Conservation (phyloP, 176 grass and related monocot species). For the Musa beccarii region DNA sequence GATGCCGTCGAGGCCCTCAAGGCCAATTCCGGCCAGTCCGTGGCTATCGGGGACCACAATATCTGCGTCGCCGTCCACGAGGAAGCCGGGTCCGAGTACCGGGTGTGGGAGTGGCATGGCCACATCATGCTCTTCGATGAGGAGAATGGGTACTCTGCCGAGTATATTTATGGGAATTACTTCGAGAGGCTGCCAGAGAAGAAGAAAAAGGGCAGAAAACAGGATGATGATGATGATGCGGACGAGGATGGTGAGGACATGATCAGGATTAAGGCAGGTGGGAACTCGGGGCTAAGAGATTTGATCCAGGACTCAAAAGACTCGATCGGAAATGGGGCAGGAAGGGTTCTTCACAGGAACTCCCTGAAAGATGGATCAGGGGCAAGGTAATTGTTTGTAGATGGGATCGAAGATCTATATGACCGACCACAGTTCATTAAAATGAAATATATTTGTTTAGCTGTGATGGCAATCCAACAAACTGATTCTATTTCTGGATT, state of each 20-base stretch:
- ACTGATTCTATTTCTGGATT: no score
- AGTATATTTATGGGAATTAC: conserved; percentile 95
- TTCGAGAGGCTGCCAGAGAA: conserved; percentile 52
- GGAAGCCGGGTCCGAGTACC: conserved; percentile 63
- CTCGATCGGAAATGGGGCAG: conserved; percentile 20
- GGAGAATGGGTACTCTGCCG: conserved; percentile 75
- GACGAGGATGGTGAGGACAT: background rate
- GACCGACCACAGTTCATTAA: background rate
- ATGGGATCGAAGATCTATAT: background rate
- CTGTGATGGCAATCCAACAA: no score
- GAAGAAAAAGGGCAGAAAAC: conserved; percentile 52
- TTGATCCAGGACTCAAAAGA: conserved; percentile 42
- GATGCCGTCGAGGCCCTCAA: conserved; percentile 62
- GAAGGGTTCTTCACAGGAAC: conserved; percentile 56
- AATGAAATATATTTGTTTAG: no score
- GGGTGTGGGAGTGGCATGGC: conserved; percentile 98
- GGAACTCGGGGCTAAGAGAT: conserved; percentile 59
- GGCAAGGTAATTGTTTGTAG: background rate
- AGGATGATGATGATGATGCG: conserved; percentile 28
- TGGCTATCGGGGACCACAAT: conserved; percentile 80
- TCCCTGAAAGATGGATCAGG: conserved; percentile 19
- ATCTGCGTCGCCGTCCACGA: conserved; percentile 77
- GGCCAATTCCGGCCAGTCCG: conserved; percentile 78
- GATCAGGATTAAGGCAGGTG: background rate
- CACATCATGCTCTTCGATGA: conserved; percentile 96